Evolutionary conservation across 2,329 filamentous ascomycete species (phyloP).

Genomic region (Sclerotinia minor): DNA sequence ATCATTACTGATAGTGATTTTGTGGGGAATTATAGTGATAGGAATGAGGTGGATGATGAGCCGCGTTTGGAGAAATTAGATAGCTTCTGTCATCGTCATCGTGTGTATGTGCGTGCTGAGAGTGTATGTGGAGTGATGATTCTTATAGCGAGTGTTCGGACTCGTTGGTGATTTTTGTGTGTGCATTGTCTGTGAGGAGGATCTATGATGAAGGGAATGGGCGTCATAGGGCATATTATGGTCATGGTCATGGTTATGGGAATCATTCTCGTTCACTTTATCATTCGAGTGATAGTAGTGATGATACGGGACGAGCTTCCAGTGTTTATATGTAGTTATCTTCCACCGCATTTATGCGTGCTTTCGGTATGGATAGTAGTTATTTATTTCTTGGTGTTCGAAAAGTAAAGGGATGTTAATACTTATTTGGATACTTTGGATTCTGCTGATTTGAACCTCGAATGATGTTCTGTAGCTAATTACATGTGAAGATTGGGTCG

Average conservation of each 20-base stretch:
- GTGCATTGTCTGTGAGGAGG: background rate
- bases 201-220: background rate
- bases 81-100: background rate
- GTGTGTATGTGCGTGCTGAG: background rate
- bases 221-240: too few relatives aligned
- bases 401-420: background rate
- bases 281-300: background rate
- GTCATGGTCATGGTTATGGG: background rate
- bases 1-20: slow-evolving; percentile 13
- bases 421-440: background rate
- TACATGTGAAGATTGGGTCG: background rate
- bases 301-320: background rate
- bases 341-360: background rate
- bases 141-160: background rate
- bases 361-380: background rate
- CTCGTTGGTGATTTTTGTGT: background rate
- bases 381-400: background rate
- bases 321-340: background rate
- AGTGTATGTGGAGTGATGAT: background rate
- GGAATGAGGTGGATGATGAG: background rate
- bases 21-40: background rate
- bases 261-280: background rate
- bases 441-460: background rate
- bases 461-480: background rate
- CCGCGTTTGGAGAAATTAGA: background rate